These are phyloP conservation scores for Neurospora hispaniola DNA, from an alignment of 495 filamentous ascomycete genomes.

Conservation along the genomic window DNA sequence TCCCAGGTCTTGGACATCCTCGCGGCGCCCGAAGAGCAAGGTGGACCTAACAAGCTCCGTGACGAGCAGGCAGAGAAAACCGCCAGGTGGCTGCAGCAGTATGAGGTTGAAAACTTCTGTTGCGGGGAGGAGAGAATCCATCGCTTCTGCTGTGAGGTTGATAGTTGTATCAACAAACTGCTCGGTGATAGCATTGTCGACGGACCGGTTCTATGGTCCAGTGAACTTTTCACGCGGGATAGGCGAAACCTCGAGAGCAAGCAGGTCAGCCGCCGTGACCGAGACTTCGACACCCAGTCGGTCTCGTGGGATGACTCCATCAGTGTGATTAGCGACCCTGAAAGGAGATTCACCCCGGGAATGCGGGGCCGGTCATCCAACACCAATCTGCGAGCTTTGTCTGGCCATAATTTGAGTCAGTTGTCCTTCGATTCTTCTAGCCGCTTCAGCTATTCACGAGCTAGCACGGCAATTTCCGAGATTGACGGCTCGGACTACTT, in stretches of 20 bases:
- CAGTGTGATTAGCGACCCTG: conserved; percentile 44
- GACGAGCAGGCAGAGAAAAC: conserved; percentile 91
- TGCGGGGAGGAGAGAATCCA: conserved; percentile 93
- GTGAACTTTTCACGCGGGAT: conserved; percentile 75
- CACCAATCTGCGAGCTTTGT: conserved; percentile 43
- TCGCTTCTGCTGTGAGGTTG: conserved; percentile 83
- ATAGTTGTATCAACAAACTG: conserved; percentile 75
- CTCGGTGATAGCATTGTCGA: conserved; percentile 80
- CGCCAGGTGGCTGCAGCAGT: conserved; percentile 69
- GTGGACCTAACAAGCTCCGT: conserved; percentile 87
- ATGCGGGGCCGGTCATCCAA: conserved; percentile 4
- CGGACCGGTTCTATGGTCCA: conserved; percentile 85
- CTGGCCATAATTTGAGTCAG: conserved; percentile 45
- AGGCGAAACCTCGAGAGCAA: conserved; percentile 62
- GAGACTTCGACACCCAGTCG: conserved; percentile 26
- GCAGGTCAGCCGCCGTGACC: conserved; percentile 18
- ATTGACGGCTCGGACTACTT: conserved; percentile 63
- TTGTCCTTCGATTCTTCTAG: conserved; percentile 56
- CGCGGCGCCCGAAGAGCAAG: conserved; percentile 71
- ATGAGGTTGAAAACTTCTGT: conserved; percentile 86
- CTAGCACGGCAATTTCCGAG: conserved; percentile 48
- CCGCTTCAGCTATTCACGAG: conserved; percentile 47
- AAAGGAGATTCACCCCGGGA: conserved; percentile 21
- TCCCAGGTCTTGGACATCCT: conserved; percentile 81
- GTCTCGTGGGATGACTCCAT: conserved; percentile 41